Percentiles rank a stretch among this genome's conserved stretches.
These are phyloP conservation scores for Venturia aucupariae DNA, from an alignment of 2,329 filamentous ascomycete species.

Conservation along the genomic window DNA sequence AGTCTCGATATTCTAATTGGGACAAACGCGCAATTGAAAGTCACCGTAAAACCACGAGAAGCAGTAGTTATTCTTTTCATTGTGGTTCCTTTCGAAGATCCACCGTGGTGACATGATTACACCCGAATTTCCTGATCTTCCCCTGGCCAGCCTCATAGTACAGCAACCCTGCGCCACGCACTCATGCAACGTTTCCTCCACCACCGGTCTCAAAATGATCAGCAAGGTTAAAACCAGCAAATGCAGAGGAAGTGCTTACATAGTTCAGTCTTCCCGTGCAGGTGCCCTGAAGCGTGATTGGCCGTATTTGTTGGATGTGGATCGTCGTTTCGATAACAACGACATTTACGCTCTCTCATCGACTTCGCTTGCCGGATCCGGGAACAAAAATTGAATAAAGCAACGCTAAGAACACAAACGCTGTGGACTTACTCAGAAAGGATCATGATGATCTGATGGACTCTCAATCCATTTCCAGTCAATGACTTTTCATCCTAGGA, in stretches of 20 bases:
- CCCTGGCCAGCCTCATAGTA: not conserved
- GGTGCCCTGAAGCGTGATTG: not conserved
- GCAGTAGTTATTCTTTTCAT: not conserved
- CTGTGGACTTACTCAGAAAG: not conserved
- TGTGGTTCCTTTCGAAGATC: not conserved
- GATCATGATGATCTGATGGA: not conserved
- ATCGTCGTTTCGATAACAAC: not conserved
- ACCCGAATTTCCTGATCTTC: not conserved
- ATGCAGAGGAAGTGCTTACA: not conserved
- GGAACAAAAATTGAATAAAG: not conserved
- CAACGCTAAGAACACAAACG: slow-evolving; percentile 1
- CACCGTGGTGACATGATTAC: not conserved
- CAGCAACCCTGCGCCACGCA: not conserved
- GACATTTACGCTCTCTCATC: not conserved
- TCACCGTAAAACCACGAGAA: not conserved
- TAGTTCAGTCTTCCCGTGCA: not conserved
- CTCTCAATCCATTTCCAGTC: not conserved
- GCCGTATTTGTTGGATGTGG: not conserved
- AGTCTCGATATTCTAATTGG: not conserved
- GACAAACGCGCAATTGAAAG: not conserved
- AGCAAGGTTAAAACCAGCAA: not conserved
- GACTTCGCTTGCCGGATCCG: not conserved
- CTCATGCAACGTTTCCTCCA: not conserved
- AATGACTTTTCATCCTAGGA: slow-evolving; percentile 25
- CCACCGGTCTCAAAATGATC: not conserved